Evolutionary conservation across 257 asterid genomes (phyloP).

Genomic region (Penstemon davidsonii): DNA sequence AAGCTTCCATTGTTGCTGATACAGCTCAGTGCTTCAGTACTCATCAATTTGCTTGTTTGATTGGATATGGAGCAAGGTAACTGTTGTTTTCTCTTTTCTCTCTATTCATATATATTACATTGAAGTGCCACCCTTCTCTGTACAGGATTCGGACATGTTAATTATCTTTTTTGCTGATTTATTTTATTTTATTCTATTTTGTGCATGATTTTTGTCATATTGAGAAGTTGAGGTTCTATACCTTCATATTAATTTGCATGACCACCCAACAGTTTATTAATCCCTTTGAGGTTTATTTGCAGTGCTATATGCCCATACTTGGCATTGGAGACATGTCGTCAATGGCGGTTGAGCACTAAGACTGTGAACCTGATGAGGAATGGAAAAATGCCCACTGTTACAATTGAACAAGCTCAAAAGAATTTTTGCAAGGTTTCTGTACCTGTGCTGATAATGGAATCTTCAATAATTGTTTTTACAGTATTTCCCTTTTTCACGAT

Average conservation of each 20-base stretch:
- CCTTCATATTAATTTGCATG: background rate
- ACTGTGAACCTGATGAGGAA: slow-evolving; percentile 98
- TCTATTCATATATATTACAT: slow-evolving; percentile 18
- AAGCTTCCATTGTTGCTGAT: slow-evolving; percentile 96
- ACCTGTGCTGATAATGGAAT: background rate
- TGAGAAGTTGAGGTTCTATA: slow-evolving; percentile 9
- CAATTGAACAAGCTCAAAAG: slow-evolving; percentile 97
- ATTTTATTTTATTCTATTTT: background rate
- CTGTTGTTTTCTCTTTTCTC: slow-evolving; percentile 25
- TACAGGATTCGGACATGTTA: background rate
- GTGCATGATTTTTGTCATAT: background rate
- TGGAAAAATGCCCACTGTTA: slow-evolving; percentile 98
- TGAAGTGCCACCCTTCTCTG: background rate
- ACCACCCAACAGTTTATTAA: background rate
- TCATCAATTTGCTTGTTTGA: slow-evolving; percentile 98
- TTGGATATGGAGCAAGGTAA: slow-evolving; percentile 99
- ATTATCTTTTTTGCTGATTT: background rate
- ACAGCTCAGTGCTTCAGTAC: slow-evolving; percentile 99
- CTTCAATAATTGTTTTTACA: background rate
- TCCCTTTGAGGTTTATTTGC: slow-evolving; percentile 17
- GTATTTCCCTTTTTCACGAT: too few relatives aligned
- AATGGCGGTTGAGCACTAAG: slow-evolving; percentile 97
- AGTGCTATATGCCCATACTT: slow-evolving; percentile 98
- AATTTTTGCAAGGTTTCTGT: slow-evolving; percentile 83
- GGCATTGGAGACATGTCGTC: slow-evolving; percentile 97